Evolutionary conservation across 208 protist genomes (phyloP), one percentile per base, ranked within the genome.

Genomic region (Crithidia thermophila): DNA sequence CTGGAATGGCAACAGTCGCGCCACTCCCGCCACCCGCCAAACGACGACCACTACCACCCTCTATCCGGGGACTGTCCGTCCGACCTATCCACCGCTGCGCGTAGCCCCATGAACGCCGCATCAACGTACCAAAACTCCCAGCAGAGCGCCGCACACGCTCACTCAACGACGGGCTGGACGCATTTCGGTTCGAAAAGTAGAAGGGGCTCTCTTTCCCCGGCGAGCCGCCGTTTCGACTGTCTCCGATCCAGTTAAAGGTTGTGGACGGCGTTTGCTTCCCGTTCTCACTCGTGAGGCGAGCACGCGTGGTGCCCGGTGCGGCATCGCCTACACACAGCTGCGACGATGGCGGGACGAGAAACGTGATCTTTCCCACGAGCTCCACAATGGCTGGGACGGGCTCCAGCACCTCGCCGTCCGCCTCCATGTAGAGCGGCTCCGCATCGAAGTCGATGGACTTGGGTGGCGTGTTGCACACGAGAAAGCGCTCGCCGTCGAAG

Each of bases 321-420:
- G 82, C 46, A 4, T 50, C 39, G 4, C 78, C 78, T 31, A 81
- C 43, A 45, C 59, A 64, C 21, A 75, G 21, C 3, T 28, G 31
- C 27, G 67, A 43, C 5, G 47, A 28, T 8, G 23, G 31, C 0
- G 89, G 82, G 0, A 71, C 69, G 9, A 95, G n/a, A 25, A 95
- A 74, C 2, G 56, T 84, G 1, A 95, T 51, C 33, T 76, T 72
- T 3, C 77, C 81, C 13, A 16, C 42, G 9, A 93, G 33, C 72
- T 95, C 90, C 18, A 95, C 72, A 33, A 93, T 67, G n/a, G 87
- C 87, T 4, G 90, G 90, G 0, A 91, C 70, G 11, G 64, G 47
- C 49, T 93, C 85, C 11, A 86, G 50, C 14, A 93, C 50, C 59
- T 95, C 87, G 4, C 90, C 90, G 60, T 95, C 90, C 2, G 87